Base-by-base conservation (phyloP, 306 rosid genomes). In the Trifolium repens region DNA sequence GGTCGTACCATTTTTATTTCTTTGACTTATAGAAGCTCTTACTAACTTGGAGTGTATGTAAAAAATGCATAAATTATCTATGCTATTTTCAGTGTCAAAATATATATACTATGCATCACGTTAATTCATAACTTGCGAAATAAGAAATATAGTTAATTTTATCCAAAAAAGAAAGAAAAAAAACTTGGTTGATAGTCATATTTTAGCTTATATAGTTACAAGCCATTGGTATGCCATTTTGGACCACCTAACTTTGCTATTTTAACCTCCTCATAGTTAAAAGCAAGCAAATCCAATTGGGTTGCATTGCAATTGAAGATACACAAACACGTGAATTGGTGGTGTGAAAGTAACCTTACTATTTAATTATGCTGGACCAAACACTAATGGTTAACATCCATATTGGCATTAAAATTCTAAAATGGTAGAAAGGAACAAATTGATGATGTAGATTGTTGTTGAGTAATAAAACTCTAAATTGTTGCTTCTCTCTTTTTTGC, bases 271-370 rank as follows among this genome's bases (percentile, higher is more conserved):
- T 50, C 7, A 65, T 4, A 9, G 52, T 46, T 12, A 13, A 46
- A 46, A 13, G n/a, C n/a, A 8, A 42, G 26, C 46, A 58, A 17
- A 17, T 34, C 46, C 11, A 60, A 46, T 62, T 54, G 58, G 34
- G 34, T 27, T 43, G 30, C 37, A 10, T 73, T 73, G 59, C 77
- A 59, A 43, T 73, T 60, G 44, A 73, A 58, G 55, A 59, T 54
- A 44, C 58, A 19, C 27, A 76, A 67, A 76, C 47, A 8, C 15
- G 26, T 19, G 32, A 67, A 37, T 53, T 40, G 59, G 75, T 55
- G 52, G n/a, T 55, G 14, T 34, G 60, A 32, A 57, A 57, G 24
- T 34, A 54, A 43, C 66, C 15, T 16, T 22, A 2, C 14, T n/a
- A 10, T 50, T 39, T 53, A 40, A 40, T 64, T 50, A 5, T 13